Conservation (phyloP, 1,284 basidiomycete genomes). For the Tylopilus orsonianus region DNA sequence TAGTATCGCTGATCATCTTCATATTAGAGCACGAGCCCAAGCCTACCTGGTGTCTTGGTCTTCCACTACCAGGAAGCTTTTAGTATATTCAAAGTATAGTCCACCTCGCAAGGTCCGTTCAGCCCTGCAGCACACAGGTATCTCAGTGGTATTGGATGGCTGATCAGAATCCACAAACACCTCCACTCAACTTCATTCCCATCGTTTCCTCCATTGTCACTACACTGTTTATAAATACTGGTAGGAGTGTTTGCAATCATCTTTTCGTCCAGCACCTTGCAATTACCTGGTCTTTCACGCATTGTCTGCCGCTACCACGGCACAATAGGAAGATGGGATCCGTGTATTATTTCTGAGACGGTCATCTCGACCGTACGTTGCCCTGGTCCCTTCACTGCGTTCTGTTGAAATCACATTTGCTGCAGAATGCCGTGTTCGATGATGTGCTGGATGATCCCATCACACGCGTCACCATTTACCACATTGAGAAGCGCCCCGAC, state of each 20-base stretch:
- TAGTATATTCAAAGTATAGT: background rate
- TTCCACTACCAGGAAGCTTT: background rate
- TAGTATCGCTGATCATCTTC: background rate
- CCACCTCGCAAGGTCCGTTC: background rate
- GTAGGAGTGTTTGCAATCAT: background rate
- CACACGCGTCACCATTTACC: slow-evolving; percentile 32
- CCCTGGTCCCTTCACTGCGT: too few species aligned
- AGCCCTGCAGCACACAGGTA: background rate
- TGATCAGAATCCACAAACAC: too few species aligned
- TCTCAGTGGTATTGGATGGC: background rate
- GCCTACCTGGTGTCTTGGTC: background rate
- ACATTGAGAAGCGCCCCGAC: slow-evolving; percentile 39
- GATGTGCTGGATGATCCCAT: slow-evolving; percentile 36
- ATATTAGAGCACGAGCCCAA: too few species aligned
- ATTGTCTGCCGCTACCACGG: slow-evolving; percentile 10
- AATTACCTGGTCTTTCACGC: background rate
- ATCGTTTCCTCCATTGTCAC: too few species aligned
- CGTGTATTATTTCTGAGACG: slow-evolving; percentile 35
- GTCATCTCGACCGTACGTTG: slow-evolving; percentile 19
- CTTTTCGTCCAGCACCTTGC: background rate
- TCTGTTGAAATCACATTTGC: background rate
- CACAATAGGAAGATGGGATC: slow-evolving; percentile 41
- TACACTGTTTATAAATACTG: background rate
- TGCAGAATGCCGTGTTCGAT: slow-evolving; percentile 25
- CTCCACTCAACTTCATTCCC: background rate